phyloP scores from a whole-genome alignment of 345 rosid genomes.

The Turnera subulata region DNA sequence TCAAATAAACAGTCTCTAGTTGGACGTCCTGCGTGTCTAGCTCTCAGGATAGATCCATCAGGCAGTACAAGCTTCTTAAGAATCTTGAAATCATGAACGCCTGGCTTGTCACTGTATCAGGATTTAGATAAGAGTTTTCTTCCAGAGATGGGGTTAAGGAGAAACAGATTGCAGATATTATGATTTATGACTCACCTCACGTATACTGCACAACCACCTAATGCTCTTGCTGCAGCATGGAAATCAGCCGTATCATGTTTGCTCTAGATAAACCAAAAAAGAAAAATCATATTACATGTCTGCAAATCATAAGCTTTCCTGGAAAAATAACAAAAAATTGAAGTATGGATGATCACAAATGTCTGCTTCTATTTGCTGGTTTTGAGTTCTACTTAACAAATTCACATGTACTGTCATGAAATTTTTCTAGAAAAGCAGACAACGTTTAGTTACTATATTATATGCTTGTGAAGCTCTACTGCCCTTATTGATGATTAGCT shows the following conservation, averaged over 20 bases:
- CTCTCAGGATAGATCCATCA: constrained; percentile 63
- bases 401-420: too few relatives aligned
- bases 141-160: not conserved
- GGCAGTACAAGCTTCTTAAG: constrained; percentile 56
- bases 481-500: too few relatives aligned
- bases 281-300: not conserved
- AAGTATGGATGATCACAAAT: too few relatives aligned
- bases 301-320: not conserved
- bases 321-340: not conserved
- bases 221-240: constrained; percentile 57
- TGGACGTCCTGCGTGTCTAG: constrained; percentile 59
- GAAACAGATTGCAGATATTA: not conserved
- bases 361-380: too few relatives aligned
- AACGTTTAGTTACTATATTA: too few relatives aligned
- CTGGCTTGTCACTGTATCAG: constrained; percentile 22
- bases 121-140: not conserved
- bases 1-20: constrained; percentile 58
- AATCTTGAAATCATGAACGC: constrained; percentile 36
- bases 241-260: constrained; percentile 49
- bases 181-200: constrained; percentile 40
- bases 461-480: too few relatives aligned
- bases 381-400: too few relatives aligned
- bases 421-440: too few relatives aligned
- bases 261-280: constrained; percentile 32
- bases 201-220: constrained; percentile 59